phyloP scores from a whole-genome alignment of 1,139 yeast genomes.

The Hansenula anomala region DNA sequence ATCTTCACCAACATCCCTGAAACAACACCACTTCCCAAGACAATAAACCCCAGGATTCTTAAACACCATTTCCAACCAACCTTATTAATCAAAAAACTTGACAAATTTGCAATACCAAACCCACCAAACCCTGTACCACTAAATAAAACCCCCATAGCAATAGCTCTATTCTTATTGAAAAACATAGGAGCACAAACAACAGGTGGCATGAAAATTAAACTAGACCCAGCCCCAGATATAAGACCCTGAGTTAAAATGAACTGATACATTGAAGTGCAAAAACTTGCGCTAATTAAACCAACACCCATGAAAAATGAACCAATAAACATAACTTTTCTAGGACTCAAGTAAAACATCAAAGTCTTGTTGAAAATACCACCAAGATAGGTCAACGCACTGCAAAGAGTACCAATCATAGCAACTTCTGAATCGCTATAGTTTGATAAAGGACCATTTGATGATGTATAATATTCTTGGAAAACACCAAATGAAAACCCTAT shows the following conservation, averaged over 20 bases:
- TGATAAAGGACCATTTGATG: constrained; percentile 27
- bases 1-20: constrained; percentile 23
- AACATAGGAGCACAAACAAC: constrained; percentile 38
- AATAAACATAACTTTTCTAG: constrained; percentile 24
- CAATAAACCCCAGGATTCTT: constrained; percentile 30
- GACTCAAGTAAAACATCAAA: constrained; percentile 16
- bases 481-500: constrained; percentile 33
- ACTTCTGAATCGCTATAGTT: constrained; percentile 24
- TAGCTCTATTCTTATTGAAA: constrained; percentile 32
- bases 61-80: constrained; percentile 40
- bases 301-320: constrained; percentile 27
- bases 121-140: constrained; percentile 43
- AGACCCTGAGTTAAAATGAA: constrained; percentile 36
- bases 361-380: constrained; percentile 27
- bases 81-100: constrained; percentile 26
- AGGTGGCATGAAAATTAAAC: constrained; percentile 35
- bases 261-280: constrained; percentile 23
- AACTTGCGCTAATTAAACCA: constrained; percentile 28
- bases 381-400: constrained; percentile 28
- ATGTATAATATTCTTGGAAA: constrained; percentile 31
- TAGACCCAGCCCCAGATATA: constrained; percentile 35
- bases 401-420: constrained; percentile 29
- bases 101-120: constrained; percentile 32
- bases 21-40: constrained; percentile 16
- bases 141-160: constrained; percentile 38